Base-by-base conservation (phyloP, 768 basidiomycete species). In the Kwoniella mangroviensis region DNA sequence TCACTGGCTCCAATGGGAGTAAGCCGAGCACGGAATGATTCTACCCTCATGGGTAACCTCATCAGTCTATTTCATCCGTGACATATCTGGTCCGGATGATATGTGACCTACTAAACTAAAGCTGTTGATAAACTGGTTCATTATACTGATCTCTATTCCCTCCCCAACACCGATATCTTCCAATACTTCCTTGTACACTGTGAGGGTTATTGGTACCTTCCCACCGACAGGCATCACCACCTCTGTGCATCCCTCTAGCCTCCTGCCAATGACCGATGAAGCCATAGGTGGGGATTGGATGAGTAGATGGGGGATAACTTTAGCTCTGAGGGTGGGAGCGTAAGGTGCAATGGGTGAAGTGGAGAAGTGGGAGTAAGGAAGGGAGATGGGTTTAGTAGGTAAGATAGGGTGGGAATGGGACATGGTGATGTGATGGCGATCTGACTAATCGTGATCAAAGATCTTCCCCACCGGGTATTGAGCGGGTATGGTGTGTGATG, bases 211-310 rank as follows among this genome's bases (percentile, higher is more conserved):
- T n/a, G 67, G 26, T 4, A 76, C 63, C 24, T 55, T 68, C 5
- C 69, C 76, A 3, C 76, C 75, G 6, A 79, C 68, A 28, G 73
- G 75, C 5, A 78, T 67, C 4, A 76, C 60, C 5, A 74, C 65
- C 45, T 75, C 68, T 11, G 75, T 54, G 40, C 67, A 73, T 17
- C 69, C 70, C 51, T 80, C 79, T 21, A 80, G 19, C 40, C 69
- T 73, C 22, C 67, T 66, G 2, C 69, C 72, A 3, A 10, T 70
- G 2, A 43, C 59, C 13, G 43, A 49, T 2, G 67, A 42, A 4
- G 75, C 64, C 13, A 80, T 41, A 9, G 71, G 71, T 4, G 69
- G 63, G 1, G 64, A 28, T 5, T 70, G 73, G 6, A 76, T 41
- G 1, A 68, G 64, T 21, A 76, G 21, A 13, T 60, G 55, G 4